Evolutionary conservation across 768 basidiomycete species (phyloP), one percentile per base, ranked within the genome.

Genomic region (Boletus sensibilis): DNA sequence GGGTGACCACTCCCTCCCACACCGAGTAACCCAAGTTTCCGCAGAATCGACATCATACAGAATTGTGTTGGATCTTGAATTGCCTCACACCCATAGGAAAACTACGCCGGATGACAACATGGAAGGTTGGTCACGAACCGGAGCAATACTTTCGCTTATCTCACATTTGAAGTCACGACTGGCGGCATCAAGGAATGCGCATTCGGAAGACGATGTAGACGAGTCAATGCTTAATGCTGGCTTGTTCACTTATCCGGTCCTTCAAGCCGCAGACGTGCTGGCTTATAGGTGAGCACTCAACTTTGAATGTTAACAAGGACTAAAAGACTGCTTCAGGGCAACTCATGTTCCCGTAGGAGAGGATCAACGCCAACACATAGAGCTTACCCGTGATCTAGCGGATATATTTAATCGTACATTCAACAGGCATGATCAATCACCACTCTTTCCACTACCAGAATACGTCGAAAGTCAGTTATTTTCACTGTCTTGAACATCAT

Each of bases 281-380:
- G 77, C 84, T 0, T 97, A 98, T 69, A 83, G 82, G 94, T 91
- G 61, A 53, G 82, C 48, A 33, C 5, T 56, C 44, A 1, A 9
- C 20, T 23, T 5, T 34, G 25, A 39, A 34, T 20, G 1, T 40
- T n/a, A n/a, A 34, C 20, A 1, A 14, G 8, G 7, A 10, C 47
- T 50, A 13, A 49, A 43, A 23, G 20, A 35, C 14, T 12, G 11
- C 9, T 8, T 1, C 59, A 93, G 94, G 62, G 84, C 94, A 2
- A 96, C 94, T 0, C 90, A 94, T 68, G 90, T 98, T 1, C 96
- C 96, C 0, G 95, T 98, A 5, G 96, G 96, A 25, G 94, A 98
- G 65, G 96, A 98, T 70, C 96, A 98, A 67, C 83, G 85, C 21
- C 96, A 98, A 74, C 96, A 98, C 66, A 81, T 98, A 40, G 94